A percentile compares a stretch with the other conserved stretches of the same genome.
These are phyloP conservation scores for Plasmodium vivax DNA, from an alignment of 169 alveolate species.

Conservation along the genomic window DNA sequence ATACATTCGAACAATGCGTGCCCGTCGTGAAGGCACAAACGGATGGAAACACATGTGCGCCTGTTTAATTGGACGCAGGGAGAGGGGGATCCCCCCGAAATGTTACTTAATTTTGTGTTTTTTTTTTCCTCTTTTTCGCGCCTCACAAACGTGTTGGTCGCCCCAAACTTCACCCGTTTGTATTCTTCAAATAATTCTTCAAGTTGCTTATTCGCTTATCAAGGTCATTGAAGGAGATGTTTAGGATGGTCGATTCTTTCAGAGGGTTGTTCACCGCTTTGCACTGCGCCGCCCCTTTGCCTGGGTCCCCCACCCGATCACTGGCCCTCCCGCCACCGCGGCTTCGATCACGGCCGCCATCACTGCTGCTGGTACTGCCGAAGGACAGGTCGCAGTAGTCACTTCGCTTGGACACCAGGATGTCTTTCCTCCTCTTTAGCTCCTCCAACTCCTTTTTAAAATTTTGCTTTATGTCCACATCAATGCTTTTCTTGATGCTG, in stretches of 20 bases:
- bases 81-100: not conserved
- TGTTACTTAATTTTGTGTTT: not conserved
- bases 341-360: not conserved
- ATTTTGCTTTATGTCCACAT: constrained; percentile 11
- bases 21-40: not conserved
- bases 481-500: constrained; percentile 15
- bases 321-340: not conserved
- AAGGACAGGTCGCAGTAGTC: constrained; percentile 12
- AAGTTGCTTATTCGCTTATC: constrained; percentile 54
- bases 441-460: constrained; percentile 52
- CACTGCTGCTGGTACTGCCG: constrained; percentile 43
- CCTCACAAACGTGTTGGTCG: not conserved
- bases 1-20: not conserved
- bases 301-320: not conserved
- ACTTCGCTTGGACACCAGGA: constrained; percentile 10
- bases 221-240: constrained; percentile 48
- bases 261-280: constrained; percentile 11
- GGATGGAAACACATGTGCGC: not conserved
- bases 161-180: not conserved
- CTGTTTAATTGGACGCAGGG: not conserved
- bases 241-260: constrained; percentile 15
- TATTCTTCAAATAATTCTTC: constrained; percentile 58
- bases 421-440: constrained; percentile 42
- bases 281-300: not conserved
- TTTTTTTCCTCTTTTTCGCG: not conserved